Conservation (phyloP, 257 asterid species). For the Perilla frutescens region DNA sequence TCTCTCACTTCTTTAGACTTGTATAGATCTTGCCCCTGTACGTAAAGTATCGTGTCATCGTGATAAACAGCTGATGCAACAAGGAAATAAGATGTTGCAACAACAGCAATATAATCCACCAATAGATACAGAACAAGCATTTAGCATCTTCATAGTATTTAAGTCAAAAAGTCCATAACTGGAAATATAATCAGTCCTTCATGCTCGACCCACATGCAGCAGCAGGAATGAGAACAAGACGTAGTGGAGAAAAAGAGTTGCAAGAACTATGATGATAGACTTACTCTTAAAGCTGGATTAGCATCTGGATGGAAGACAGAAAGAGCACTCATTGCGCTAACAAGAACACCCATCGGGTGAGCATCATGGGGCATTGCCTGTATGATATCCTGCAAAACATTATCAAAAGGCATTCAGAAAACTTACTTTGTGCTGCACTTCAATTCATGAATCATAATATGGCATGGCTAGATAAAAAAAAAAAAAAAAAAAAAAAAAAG, state of each 20-base stretch:
- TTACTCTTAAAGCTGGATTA: constrained; percentile 96
- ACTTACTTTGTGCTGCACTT: constrained; percentile 18
- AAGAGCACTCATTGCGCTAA: constrained; percentile 95
- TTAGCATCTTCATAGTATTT: constrained; percentile 5
- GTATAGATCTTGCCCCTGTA: constrained; percentile 87
- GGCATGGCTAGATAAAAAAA: not conserved
- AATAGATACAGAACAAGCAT: constrained; percentile 9
- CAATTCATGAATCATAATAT: not conserved
- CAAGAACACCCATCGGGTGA: constrained; percentile 99
- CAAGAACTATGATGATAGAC: constrained; percentile 31
- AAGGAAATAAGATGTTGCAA: not conserved
- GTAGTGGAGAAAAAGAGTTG: constrained; percentile 4
- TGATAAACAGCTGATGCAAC: constrained; percentile 6
- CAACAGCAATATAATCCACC: constrained; percentile 1
- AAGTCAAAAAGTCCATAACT: not conserved
- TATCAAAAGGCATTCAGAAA: constrained; percentile 40
- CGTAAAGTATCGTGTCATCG: not conserved
- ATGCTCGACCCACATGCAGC: constrained; percentile 13
- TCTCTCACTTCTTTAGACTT: constrained; percentile 91
- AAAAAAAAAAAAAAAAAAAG: no score
- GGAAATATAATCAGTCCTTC: not conserved
- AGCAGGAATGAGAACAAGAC: not conserved
- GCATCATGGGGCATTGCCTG: constrained; percentile 99
- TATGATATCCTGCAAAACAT: constrained; percentile 84
- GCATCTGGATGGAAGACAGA: constrained; percentile 99